Percentiles rank a stretch among this genome's conserved stretches.
These are phyloP conservation scores for Crithidia mellificae DNA, from an alignment of 208 protist species.

Conservation along the genomic window DNA sequence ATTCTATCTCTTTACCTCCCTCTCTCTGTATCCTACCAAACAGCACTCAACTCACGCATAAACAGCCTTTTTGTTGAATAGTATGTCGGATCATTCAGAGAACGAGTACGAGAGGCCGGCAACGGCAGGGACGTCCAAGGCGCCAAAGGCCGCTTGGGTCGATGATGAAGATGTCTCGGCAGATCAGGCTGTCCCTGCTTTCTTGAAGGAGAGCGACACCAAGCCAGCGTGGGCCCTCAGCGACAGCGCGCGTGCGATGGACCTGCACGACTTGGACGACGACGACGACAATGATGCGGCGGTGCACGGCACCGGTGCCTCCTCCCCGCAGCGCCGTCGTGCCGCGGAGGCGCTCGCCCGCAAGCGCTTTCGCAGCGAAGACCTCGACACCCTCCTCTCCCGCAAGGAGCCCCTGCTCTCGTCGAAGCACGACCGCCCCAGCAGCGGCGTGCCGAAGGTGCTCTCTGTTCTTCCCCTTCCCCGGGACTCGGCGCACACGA, in stretches of 20 bases:
- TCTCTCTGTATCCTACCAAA: not conserved
- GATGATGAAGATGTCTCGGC: constrained; percentile 59
- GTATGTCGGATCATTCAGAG: constrained; percentile 20
- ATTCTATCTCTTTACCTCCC: not conserved
- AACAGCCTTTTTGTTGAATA: not conserved
- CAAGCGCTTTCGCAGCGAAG: constrained; percentile 80
- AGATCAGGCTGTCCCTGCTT: constrained; percentile 36
- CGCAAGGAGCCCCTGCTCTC: constrained; percentile 75
- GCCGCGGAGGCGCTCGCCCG: constrained; percentile 17
- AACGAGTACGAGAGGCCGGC: not conserved
- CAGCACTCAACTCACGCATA: too few species aligned
- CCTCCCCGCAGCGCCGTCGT: constrained; percentile 8
- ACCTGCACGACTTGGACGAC: constrained; percentile 13
- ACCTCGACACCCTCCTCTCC: constrained; percentile 73
- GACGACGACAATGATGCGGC: not conserved
- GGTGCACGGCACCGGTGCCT: not conserved
- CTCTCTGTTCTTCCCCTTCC: constrained; percentile 75
- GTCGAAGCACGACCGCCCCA: constrained; percentile 47
- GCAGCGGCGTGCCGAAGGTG: constrained; percentile 46
- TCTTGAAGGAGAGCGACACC: constrained; percentile 42
- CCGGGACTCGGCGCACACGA: constrained; percentile 60
- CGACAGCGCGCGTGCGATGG: constrained; percentile 25
- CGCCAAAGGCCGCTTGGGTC: constrained; percentile 50
- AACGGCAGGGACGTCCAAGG: not conserved
- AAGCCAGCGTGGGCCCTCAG: constrained; percentile 66